Evolutionary conservation across 768 basidiomycete genomes (phyloP).

Genomic region (Cyathus striatus): DNA sequence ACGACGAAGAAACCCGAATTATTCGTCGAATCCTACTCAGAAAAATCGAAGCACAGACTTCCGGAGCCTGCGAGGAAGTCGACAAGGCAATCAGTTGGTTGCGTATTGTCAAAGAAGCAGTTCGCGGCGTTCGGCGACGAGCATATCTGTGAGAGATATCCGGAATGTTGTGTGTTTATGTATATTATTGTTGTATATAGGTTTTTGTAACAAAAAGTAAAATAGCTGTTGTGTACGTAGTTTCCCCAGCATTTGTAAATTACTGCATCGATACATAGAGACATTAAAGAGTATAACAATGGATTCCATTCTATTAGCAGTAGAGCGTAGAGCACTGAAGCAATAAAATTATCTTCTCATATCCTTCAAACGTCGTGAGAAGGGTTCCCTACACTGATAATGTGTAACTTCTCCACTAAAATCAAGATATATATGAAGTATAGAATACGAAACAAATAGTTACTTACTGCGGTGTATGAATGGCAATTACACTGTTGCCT

Average conservation of each 20-base stretch:
- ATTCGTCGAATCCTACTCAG: slow-evolving; percentile 60
- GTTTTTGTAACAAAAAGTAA: slow-evolving; percentile 15
- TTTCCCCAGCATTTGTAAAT: slow-evolving; percentile 7
- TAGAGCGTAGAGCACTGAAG: no score
- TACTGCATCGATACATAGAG: slow-evolving; percentile 6
- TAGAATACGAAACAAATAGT: slow-evolving; percentile 1
- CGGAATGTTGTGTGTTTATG: slow-evolving; percentile 6
- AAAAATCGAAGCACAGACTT: slow-evolving; percentile 55
- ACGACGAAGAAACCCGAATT: slow-evolving; percentile 59
- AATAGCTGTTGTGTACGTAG: slow-evolving; percentile 9
- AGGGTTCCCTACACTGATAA: slow-evolving; percentile 90
- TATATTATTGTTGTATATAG: slow-evolving; percentile 26
- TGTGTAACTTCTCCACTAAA: slow-evolving; percentile 92
- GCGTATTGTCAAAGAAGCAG: slow-evolving; percentile 57
- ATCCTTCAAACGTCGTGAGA: slow-evolving; percentile 52
- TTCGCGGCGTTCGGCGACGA: slow-evolving; percentile 49
- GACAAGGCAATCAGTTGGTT: slow-evolving; percentile 58
- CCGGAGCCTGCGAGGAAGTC: slow-evolving; percentile 56
- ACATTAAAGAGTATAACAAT: background rate
- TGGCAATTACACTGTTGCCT: slow-evolving; percentile 90
- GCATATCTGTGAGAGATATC: slow-evolving; percentile 30
- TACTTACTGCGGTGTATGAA: slow-evolving; percentile 80
- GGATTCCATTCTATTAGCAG: background rate
- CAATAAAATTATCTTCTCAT: slow-evolving; percentile 20
- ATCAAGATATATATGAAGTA: background rate